These are phyloP conservation scores for Clathrus columnatus DNA, from an alignment of 768 basidiomycete species.

Conservation along the genomic window DNA sequence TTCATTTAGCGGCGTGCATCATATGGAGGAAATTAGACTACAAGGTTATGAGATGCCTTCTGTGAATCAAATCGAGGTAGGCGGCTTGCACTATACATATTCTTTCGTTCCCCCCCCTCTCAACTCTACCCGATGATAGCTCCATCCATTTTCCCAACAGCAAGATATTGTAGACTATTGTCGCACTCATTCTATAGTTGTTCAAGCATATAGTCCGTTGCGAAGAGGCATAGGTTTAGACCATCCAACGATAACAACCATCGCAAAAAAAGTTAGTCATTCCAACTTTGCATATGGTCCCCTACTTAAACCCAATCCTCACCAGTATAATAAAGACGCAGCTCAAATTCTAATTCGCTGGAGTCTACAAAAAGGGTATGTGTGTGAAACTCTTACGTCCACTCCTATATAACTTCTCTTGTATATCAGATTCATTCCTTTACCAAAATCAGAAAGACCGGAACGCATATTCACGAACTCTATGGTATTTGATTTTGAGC, in stretches of 20 bases:
- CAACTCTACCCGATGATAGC: conserved; percentile 32
- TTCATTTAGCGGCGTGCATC: conserved; percentile 14
- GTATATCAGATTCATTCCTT: conserved; percentile 45
- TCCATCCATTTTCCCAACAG: conserved; percentile 65
- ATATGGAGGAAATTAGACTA: conserved; percentile 15
- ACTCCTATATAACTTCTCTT: not conserved
- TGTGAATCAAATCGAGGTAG: conserved; percentile 21
- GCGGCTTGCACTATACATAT: not conserved
- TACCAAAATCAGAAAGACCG: conserved; percentile 54
- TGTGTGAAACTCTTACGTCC: not conserved
- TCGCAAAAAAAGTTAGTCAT: conserved; percentile 18
- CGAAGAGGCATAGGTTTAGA: conserved; percentile 12
- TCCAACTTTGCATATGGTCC: not conserved
- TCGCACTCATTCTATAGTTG: conserved; percentile 8
- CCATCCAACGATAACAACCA: conserved; percentile 14
- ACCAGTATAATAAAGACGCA: conserved; percentile 22
- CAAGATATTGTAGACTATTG: conserved; percentile 9
- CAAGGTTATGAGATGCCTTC: conserved; percentile 15
- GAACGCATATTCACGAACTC: conserved; percentile 49
- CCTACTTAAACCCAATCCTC: not conserved
- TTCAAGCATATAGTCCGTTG: conserved; percentile 28
- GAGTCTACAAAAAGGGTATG: conserved; percentile 33
- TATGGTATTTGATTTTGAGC: conserved; percentile 55
- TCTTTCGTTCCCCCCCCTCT: too few species aligned
- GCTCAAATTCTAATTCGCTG: conserved; percentile 37